A percentile compares a stretch with the other conserved stretches of the same genome.
These are phyloP conservation scores for Colletotrichum endophyticum DNA, from an alignment of 2,329 filamentous ascomycete genomes.

Conservation along the genomic window DNA sequence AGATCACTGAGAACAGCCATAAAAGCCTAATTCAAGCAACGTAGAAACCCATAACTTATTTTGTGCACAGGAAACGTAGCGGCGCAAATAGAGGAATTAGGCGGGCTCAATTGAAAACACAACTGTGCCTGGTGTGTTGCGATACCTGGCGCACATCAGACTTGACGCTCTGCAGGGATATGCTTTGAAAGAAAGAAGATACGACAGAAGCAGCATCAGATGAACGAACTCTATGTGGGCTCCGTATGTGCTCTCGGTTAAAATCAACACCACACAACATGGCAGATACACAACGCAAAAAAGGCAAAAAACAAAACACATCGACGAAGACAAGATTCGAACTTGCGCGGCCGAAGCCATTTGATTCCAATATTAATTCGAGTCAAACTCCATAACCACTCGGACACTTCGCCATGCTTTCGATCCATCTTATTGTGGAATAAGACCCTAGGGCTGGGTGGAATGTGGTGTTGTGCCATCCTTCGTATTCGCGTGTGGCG, in stretches of 20 bases:
- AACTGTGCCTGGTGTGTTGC: background rate
- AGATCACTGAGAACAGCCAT: too few relatives aligned
- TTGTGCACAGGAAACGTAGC: too few relatives aligned
- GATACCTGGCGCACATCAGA: background rate
- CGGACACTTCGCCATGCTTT: background rate
- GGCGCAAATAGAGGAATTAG: too few relatives aligned
- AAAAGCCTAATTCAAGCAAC: too few relatives aligned
- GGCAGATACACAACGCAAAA: background rate
- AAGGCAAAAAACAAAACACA: fast-evolving
- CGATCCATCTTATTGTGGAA: background rate
- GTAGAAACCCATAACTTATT: too few relatives aligned
- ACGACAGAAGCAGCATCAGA: background rate
- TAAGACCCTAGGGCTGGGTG: background rate
- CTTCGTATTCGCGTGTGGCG: background rate
- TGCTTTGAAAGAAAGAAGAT: background rate
- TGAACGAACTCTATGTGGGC: background rate
- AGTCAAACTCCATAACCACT: conserved; percentile 13
- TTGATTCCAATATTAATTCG: background rate
- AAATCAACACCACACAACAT: background rate
- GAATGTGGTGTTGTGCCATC: background rate
- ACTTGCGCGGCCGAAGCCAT: conserved; percentile 19
- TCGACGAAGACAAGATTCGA: conserved; percentile 17
- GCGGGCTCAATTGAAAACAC: background rate
- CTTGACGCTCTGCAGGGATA: background rate
- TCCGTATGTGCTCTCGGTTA: background rate